A percentile compares a stretch with the other conserved stretches of the same genome.
These are phyloP conservation scores for Salix viminalis DNA, from an alignment of 345 rosid species.

Conservation along the genomic window DNA sequence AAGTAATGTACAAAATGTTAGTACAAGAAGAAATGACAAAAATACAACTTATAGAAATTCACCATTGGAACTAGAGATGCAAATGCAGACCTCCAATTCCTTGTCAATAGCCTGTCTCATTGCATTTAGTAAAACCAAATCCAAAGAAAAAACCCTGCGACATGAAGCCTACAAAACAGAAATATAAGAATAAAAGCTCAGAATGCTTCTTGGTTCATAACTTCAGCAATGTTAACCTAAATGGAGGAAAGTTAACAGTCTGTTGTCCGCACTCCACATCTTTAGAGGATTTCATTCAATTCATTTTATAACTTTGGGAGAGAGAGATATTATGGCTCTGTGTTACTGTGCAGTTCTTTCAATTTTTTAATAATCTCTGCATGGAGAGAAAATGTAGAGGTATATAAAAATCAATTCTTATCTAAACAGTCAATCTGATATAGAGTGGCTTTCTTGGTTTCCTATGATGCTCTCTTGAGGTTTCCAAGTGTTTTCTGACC, in stretches of 20 bases:
- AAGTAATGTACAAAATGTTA: conserved; percentile 12
- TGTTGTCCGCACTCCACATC: not conserved
- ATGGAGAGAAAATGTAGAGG: not conserved
- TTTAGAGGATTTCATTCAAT: not conserved
- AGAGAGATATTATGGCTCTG: not conserved
- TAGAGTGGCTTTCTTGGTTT: not conserved
- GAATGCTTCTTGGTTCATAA: not conserved
- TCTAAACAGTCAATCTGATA: not conserved
- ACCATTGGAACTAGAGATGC: conserved; percentile 7
- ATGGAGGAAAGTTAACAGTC: not conserved
- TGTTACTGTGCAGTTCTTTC: not conserved
- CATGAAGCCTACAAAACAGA: conserved; percentile 50
- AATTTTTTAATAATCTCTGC: not conserved
- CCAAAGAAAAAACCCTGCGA: conserved; percentile 65
- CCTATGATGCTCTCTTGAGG: not conserved
- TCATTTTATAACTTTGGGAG: not conserved
- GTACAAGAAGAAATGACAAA: not conserved
- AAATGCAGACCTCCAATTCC: conserved; percentile 59
- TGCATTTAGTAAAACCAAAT: conserved; percentile 65
- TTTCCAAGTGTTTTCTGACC: not conserved
- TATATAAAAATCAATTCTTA: not conserved
- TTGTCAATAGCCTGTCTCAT: conserved; percentile 48
- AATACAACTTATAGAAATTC: not conserved
- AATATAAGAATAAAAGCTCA: conserved; percentile 4
- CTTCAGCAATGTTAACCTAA: not conserved